Evolutionary conservation across 2,329 filamentous ascomycete species (phyloP).

Genomic region (Colletotrichum viniferum): DNA sequence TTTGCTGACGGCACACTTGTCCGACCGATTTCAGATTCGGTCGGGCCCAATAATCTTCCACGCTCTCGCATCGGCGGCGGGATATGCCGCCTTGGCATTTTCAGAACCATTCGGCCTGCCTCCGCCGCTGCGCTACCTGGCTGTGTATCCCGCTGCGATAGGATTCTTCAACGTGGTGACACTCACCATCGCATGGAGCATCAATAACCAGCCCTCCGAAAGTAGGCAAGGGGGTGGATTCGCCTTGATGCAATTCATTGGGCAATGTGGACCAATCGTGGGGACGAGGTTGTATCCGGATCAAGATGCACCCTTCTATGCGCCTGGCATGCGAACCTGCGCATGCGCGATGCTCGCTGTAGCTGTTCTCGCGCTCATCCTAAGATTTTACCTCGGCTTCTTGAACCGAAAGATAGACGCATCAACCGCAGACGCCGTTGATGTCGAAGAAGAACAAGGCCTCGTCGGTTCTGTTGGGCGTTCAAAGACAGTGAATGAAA

Average conservation of each 20-base stretch:
- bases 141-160: slow-evolving; percentile 76
- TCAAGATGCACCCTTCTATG: slow-evolving; percentile 64
- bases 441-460: slow-evolving; percentile 41
- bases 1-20: slow-evolving; percentile 73
- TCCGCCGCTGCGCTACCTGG: slow-evolving; percentile 67
- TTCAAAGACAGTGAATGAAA: slow-evolving; percentile 25
- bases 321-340: slow-evolving; percentile 66
- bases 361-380: slow-evolving; percentile 54
- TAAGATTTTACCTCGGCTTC: slow-evolving; percentile 58
- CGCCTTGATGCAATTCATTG: slow-evolving; percentile 80
- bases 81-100: slow-evolving; percentile 66
- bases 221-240: slow-evolving; percentile 77
- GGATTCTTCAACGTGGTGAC: slow-evolving; percentile 88
- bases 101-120: slow-evolving; percentile 50
- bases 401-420: slow-evolving; percentile 53
- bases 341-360: slow-evolving; percentile 67
- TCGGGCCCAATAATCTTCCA: slow-evolving; percentile 71
- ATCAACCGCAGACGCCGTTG: slow-evolving; percentile 29
- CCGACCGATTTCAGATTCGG: slow-evolving; percentile 69
- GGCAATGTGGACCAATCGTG: slow-evolving; percentile 78
- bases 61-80: slow-evolving; percentile 67
- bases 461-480: slow-evolving; percentile 37
- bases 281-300: slow-evolving; percentile 70
- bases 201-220: slow-evolving; percentile 80
- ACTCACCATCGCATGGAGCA: slow-evolving; percentile 83